Evolutionary conservation across 108 stramenopile genomes (phyloP).

Genomic region (Skeletonema costatum): DNA sequence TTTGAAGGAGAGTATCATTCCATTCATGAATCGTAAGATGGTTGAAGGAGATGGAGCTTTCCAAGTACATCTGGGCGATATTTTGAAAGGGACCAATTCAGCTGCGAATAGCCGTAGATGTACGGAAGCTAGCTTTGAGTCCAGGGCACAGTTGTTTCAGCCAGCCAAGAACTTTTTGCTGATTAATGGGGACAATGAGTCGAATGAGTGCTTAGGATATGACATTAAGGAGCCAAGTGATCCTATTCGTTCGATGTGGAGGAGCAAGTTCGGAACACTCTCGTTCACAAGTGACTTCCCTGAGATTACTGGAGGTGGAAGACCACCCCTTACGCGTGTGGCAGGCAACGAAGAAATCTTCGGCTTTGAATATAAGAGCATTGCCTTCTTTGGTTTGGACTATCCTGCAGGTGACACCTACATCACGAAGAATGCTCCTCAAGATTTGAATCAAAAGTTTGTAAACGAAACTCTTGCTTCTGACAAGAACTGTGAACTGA

Average conservation of each 20-base stretch:
- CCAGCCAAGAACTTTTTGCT: not conserved
- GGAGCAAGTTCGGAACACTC: not conserved
- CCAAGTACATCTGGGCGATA: no score
- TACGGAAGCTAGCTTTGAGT: no score
- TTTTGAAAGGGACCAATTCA: no score
- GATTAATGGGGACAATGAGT: slow-evolving; percentile 1
- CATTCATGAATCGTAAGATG: no score
- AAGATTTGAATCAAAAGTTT: not conserved
- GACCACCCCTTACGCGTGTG: not conserved
- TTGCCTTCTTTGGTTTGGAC: not conserved
- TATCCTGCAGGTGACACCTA: not conserved
- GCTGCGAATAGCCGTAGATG: no score
- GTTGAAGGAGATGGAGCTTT: no score
- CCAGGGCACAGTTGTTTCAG: no score
- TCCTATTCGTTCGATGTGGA: not conserved
- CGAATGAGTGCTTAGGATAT: not conserved
- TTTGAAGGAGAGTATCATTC: no score
- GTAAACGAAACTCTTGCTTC: not conserved
- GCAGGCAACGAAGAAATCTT: not conserved
- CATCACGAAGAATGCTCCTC: not conserved
- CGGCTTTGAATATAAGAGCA: not conserved
- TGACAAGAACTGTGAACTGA: not conserved
- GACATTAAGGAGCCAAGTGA: not conserved
- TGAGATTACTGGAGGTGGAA: not conserved
- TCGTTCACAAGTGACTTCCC: not conserved